Base-by-base conservation (phyloP, 352 stramenopile species). In the Bremia lactucae region DNA sequence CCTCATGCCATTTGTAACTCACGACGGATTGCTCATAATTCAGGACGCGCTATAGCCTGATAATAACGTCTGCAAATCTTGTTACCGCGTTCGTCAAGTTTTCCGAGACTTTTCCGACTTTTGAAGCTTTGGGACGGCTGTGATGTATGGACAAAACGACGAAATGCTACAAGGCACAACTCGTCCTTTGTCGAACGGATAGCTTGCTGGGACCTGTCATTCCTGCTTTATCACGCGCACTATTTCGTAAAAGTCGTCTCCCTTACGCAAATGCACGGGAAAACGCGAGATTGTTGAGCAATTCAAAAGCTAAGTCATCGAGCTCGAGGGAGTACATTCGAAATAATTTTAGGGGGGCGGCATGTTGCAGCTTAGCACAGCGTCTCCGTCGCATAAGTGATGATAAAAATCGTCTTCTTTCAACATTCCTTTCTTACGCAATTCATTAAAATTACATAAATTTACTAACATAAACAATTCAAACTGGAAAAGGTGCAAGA, bases 391-490 rank as follows among this genome's bases (percentile, higher is more conserved):
- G 13, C 96, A 84, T 47, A 98, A 80, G 65, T 99, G 96, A 63
- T 98, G 92, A 77, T 99, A 95, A 58, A 98, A 95, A 67, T 98
- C 95, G 62, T 98, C 94, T 3, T n/a, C n/a, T n/a, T n/a, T n/a
- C n/a, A n/a, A n/a, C n/a, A n/a, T n/a, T n/a, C n/a, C n/a, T n/a
- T n/a, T n/a, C n/a, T n/a, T n/a, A n/a, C n/a, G n/a, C n/a, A n/a
- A n/a, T n/a, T n/a, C n/a, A n/a, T n/a, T n/a, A n/a, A n/a, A n/a
- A n/a, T n/a, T n/a, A n/a, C n/a, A n/a, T n/a, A n/a, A n/a, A n/a
- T n/a, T n/a, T n/a, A n/a, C n/a, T n/a, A n/a, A n/a, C n/a, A n/a
- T n/a, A n/a, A n/a, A n/a, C n/a, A n/a, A n/a, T n/a, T n/a, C n/a
- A n/a, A n/a, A n/a, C n/a, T n/a, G n/a, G n/a, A n/a, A n/a, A n/a